Base-by-base conservation (phyloP, 371 early-diverging fungal species). In the Rhizomucor pusillus region DNA sequence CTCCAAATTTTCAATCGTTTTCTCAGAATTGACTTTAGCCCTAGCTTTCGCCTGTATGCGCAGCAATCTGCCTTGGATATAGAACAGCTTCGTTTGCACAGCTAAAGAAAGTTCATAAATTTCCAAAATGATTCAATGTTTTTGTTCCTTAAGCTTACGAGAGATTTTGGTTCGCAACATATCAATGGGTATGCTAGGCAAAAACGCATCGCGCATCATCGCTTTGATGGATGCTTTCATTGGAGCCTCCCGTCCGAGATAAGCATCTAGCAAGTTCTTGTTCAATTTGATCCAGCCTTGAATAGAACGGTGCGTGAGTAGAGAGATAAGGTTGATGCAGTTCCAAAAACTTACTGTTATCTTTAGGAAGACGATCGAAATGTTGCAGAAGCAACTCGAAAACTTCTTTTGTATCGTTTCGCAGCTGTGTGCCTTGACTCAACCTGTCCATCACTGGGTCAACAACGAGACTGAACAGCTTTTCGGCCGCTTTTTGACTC, bases 11-110 rank as follows among this genome's bases (percentile, higher is more conserved):
- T 81, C 77, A 36, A 84, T 69, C 0, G 77, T 79, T 54, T 77
- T 82, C 59, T 81, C 79, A 9, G 71, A 73, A 43, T 74, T 79
- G 18, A 64, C 53, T 37, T 80, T 82, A 14, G 73, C 56, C 53
- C 83, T 71, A 43, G 81, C 82, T 58, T 78, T 84, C 41, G 76
- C 70, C 46, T 83, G 82, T 0, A 82, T 43, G 7, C 80, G 69
- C 13, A 77, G 57, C 12, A 84, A 76, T 46, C 82, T 84, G 18
- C 89, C 90, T 50, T 79, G 73, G 20, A 88, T 75, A 58, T 71
- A 81, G 52, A 82, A 86, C 5, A 90, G 73, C 19, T 71, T 62
- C 35, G 51, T 67, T 34, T 66, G 71, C 7, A 77, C 73, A 35
- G 60, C 78, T 76, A 57, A 18, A 7, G 1, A 7, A 40, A 3